Evolutionary conservation across 192 early-diverging fungal genomes (phyloP).

Genomic region (Coemansia sp.): DNA sequence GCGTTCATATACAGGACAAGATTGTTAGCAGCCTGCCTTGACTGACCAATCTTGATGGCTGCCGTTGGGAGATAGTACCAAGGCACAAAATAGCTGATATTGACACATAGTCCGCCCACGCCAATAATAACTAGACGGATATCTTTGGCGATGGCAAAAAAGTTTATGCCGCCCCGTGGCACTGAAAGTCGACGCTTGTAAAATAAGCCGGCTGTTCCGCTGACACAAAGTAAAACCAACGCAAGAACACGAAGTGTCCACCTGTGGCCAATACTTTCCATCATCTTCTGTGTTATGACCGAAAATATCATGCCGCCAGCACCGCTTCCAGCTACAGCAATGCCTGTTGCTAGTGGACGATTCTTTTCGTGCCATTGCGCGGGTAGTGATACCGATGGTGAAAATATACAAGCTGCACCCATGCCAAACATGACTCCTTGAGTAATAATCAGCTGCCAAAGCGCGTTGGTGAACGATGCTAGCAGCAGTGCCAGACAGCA

Average conservation of each 20-base stretch:
- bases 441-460: constrained; percentile 72
- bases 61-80: constrained; percentile 50
- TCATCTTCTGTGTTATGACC: constrained; percentile 58
- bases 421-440: constrained; percentile 75
- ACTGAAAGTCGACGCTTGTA: constrained; percentile 29
- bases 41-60: constrained; percentile 34
- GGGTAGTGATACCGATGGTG: constrained; percentile 68
- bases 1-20: constrained; percentile 43
- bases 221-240: constrained; percentile 22
- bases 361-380: constrained; percentile 70
- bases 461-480: constrained; percentile 32
- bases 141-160: constrained; percentile 25
- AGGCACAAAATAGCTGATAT: constrained; percentile 35
- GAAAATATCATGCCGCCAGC: constrained; percentile 69
- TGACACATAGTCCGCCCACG: constrained; percentile 32
- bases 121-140: constrained; percentile 22
- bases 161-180: constrained; percentile 14
- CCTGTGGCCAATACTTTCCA: constrained; percentile 47
- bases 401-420: constrained; percentile 64
- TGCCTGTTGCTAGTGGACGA: constrained; percentile 69
- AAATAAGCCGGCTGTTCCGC: constrained; percentile 24
- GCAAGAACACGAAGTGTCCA: constrained; percentile 40
- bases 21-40: constrained; percentile 37
- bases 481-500: constrained; percentile 25
- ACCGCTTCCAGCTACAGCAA: constrained; percentile 73